Evolutionary conservation across 495 filamentous ascomycete genomes (phyloP).

Genomic region (Thermochaetoides thermophila): DNA sequence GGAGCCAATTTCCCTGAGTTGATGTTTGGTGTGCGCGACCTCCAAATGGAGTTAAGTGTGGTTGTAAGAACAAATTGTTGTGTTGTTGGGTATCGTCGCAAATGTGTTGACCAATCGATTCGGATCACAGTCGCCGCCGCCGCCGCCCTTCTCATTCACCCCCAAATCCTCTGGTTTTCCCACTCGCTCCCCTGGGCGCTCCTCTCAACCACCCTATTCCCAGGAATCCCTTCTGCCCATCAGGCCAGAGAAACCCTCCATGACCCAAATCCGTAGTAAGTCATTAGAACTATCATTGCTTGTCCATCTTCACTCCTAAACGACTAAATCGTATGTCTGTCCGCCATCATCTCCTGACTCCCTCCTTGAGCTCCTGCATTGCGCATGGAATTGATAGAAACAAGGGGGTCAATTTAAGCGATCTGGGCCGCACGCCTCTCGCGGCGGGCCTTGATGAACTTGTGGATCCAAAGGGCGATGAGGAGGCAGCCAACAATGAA

Average conservation of each 20-base stretch:
- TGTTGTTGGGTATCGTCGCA: constrained; percentile 9
- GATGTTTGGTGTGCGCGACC: too few species aligned
- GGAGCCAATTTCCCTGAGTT: too few species aligned
- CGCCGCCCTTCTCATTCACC: neutral
- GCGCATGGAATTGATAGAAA: too few species aligned
- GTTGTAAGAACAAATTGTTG: too few species aligned
- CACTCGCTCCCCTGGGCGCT: too few species aligned
- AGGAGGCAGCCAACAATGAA: constrained; percentile 36
- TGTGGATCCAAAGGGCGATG: constrained; percentile 30
- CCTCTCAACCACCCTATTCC: too few species aligned
- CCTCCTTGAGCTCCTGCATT: too few species aligned
- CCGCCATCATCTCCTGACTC: too few species aligned
- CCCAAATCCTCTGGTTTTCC: neutral
- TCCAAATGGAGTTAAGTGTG: too few species aligned
- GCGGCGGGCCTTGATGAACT: constrained; percentile 24
- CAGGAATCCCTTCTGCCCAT: constrained; percentile 4
- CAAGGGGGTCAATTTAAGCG: constrained; percentile 6
- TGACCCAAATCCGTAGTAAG: too few species aligned
- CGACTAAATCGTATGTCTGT: constrained; percentile 1
- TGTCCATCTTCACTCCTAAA: constrained; percentile 9
- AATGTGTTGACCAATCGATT: constrained; percentile 3
- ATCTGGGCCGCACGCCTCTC: constrained; percentile 12
- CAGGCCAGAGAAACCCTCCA: constrained; percentile 2
- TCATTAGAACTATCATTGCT: too few species aligned
- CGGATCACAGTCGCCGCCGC: constrained; percentile 1